Percentiles rank a stretch among this genome's conserved stretches.
phyloP scores from a whole-genome alignment of 768 basidiomycete genomes.

The Boletus bicolor region DNA sequence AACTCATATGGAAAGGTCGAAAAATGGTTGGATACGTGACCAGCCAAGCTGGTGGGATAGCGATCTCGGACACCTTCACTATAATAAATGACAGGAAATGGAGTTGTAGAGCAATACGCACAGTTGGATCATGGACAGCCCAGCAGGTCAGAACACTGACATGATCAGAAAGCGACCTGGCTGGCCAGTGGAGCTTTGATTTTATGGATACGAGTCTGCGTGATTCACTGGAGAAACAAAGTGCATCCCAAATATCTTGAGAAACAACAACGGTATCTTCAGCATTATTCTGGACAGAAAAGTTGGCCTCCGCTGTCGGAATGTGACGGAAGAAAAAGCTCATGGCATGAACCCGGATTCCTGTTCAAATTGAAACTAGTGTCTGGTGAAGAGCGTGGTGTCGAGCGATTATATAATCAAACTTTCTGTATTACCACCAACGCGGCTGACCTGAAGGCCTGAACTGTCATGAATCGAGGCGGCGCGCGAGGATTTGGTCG shows the following conservation, averaged over 20 bases:
- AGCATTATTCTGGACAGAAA: slow-evolving; percentile 19
- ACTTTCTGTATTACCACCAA: background rate
- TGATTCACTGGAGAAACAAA: slow-evolving; percentile 12
- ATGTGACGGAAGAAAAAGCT: slow-evolving; percentile 36
- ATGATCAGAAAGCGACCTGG: background rate
- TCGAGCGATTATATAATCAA: slow-evolving; percentile 25
- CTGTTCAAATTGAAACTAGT: background rate
- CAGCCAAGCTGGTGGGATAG: slow-evolving; percentile 42
- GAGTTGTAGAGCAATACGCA: slow-evolving; percentile 22
- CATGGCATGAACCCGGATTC: slow-evolving; percentile 19
- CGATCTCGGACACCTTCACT: slow-evolving; percentile 31
- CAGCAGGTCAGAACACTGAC: slow-evolving; percentile 31
- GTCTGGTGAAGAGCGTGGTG: too few species aligned
- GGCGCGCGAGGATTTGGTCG: slow-evolving; percentile 52
- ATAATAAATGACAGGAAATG: slow-evolving; percentile 21
- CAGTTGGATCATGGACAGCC: slow-evolving; percentile 37
- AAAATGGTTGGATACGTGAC: slow-evolving; percentile 37
- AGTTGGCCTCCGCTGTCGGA: slow-evolving; percentile 26
- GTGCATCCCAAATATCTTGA: slow-evolving; percentile 32
- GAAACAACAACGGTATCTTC: slow-evolving; percentile 29
- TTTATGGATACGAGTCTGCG: slow-evolving; percentile 24
- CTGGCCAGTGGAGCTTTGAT: slow-evolving; percentile 12
- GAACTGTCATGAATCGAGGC: slow-evolving; percentile 48
- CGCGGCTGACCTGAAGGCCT: too few species aligned
- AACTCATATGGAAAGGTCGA: slow-evolving; percentile 14